Conservation (phyloP, 805 yeast species). For the Teunomyces cretensis region DNA sequence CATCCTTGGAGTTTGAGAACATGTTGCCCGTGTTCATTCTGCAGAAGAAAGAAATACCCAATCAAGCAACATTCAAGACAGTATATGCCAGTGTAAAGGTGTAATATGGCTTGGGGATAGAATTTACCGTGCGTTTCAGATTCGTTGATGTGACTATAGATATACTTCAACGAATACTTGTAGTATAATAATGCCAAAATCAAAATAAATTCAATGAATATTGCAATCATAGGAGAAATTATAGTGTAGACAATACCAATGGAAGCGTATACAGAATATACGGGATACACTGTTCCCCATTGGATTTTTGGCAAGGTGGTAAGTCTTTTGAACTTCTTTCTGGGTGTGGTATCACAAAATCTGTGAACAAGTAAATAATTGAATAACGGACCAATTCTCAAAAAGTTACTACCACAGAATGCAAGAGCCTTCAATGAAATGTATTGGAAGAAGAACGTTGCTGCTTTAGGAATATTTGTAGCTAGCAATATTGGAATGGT, state of each 20-base stretch:
- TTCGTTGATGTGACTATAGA: constrained; percentile 49
- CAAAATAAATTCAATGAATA: constrained; percentile 59
- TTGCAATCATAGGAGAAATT: constrained; percentile 73
- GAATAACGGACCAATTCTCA: constrained; percentile 57
- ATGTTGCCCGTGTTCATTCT: constrained; percentile 44
- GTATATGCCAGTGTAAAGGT: constrained; percentile 77
- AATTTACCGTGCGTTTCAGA: constrained; percentile 70
- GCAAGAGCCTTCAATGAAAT: constrained; percentile 73
- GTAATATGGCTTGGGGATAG: constrained; percentile 74
- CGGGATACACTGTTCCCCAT: constrained; percentile 82
- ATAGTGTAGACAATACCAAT: constrained; percentile 78
- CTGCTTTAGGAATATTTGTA: constrained; percentile 77
- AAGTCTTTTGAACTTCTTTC: constrained; percentile 49
- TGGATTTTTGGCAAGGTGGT: constrained; percentile 46
- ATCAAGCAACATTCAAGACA: constrained; percentile 75
- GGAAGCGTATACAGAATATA: constrained; percentile 72
- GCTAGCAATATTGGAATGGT: constrained; percentile 74
- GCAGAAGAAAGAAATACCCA: constrained; percentile 70
- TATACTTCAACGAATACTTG: constrained; percentile 65
- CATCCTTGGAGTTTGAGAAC: constrained; percentile 50
- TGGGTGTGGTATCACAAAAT: constrained; percentile 57
- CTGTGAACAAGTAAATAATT: constrained; percentile 34
- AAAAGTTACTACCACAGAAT: constrained; percentile 67
- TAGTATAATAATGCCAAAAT: constrained; percentile 57
- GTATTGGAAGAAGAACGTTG: constrained; percentile 82